Evolutionary conservation across 805 yeast species (phyloP), one percentile per base, ranked within the genome.

Genomic region (Spathaspora girioi): DNA sequence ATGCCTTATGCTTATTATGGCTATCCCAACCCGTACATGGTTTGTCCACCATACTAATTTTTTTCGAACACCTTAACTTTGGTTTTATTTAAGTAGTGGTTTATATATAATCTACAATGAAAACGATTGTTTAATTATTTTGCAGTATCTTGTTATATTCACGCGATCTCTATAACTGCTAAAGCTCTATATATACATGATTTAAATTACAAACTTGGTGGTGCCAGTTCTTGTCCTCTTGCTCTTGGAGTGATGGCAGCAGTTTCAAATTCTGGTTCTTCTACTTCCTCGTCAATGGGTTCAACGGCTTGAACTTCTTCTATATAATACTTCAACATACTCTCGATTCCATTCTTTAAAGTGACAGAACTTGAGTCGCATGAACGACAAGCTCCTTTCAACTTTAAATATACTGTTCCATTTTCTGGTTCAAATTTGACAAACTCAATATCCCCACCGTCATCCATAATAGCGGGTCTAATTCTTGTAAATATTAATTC

Each of bases 361-460:
- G 90, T 84, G 31, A 83, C 84, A 42, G 83, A 80, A 50, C 84
- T 79, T 17, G 84, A 75, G 56, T 84, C 86, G 61, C 90, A 84
- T n/a, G 87, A 80, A 61, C 87, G 77, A 62, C 90, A 84, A 1
- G 89, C 89, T 31, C 90, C 90, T 63, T 78, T 78, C 48, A 84
- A 71, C 63, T 78, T 78, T 59, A 84, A 73, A 50, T 70, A 76
- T 0, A 84, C 89, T 0, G 78, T 75, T 8, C 90, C 90, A 2
- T 71, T 62, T 7, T 76, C 77, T 54, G 81, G 83, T 17, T 56
- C 57, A 60, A 84, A 84, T 1, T 73, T 71, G 32, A 85, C 82
- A 66, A 83, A 84, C 59, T 83, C 88, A 44, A 84, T 79, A 60
- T 84, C 90, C 4, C 90, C 90, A 45, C 90, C 90, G 60, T 84